Conservation (phyloP, 1,139 yeast species). For the Geotrichum citri-aurantii region DNA sequence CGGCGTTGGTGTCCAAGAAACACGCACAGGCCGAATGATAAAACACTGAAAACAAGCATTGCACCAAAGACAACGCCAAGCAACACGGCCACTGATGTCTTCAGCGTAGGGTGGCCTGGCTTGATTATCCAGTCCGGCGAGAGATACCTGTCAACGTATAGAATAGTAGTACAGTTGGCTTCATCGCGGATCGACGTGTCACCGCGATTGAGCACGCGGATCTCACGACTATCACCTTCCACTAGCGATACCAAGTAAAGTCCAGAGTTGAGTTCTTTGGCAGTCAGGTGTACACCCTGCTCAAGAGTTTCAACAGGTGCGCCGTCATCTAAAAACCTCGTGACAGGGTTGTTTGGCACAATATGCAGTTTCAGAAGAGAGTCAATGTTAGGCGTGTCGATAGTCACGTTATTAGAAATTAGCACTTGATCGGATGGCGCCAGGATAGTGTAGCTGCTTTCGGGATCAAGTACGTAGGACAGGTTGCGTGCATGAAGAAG, state of each 20-base stretch:
- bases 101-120: constrained; percentile 21
- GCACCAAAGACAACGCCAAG: constrained; percentile 37
- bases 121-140: constrained; percentile 54
- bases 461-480: constrained; percentile 33
- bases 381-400: constrained; percentile 42
- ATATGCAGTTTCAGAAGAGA: constrained; percentile 63
- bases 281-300: constrained; percentile 41
- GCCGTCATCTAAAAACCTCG: constrained; percentile 32
- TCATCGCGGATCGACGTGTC: constrained; percentile 36
- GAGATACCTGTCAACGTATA: constrained; percentile 65
- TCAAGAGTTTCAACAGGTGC: constrained; percentile 40
- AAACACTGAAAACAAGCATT: constrained; percentile 28
- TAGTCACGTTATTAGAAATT: constrained; percentile 47
- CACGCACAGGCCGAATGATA: constrained; percentile 24
- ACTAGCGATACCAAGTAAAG: constrained; percentile 36
- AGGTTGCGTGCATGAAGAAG: constrained; percentile 42
- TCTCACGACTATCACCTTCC: constrained; percentile 62
- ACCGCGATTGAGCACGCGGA: constrained; percentile 60
- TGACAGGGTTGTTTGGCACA: constrained; percentile 49
- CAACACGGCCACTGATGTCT: constrained; percentile 34
- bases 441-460: constrained; percentile 54
- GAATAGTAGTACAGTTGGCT: constrained; percentile 45
- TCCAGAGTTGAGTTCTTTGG: constrained; percentile 36
- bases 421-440: constrained; percentile 66
- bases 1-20: constrained; percentile 21